Conservation (phyloP, 768 basidiomycete genomes). For the Candolleomyces eurysporus region DNA sequence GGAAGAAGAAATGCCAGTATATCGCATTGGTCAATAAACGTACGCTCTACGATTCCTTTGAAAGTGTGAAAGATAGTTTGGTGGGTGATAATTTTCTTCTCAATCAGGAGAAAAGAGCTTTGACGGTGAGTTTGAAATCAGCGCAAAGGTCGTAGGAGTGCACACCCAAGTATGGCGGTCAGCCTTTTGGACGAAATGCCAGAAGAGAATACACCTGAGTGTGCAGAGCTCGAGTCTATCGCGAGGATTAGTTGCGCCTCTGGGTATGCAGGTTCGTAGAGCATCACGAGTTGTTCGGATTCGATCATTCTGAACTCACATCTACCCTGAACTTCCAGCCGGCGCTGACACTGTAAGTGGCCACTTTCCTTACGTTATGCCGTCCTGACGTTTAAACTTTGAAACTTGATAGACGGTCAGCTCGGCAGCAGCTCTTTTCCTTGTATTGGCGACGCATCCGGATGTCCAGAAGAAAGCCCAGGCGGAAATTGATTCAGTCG, state of each 20-base stretch:
- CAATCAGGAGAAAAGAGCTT: neutral
- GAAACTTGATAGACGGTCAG: neutral
- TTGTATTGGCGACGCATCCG: slow-evolving; percentile 14
- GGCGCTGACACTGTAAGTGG: slow-evolving; percentile 4
- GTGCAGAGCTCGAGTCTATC: neutral
- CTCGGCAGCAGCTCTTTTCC: slow-evolving; percentile 6
- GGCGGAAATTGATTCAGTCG: slow-evolving; percentile 15
- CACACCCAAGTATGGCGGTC: neutral
- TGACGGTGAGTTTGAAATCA: neutral
- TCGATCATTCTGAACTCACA: neutral
- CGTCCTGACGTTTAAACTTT: neutral
- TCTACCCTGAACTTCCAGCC: neutral
- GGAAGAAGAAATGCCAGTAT: slow-evolving; percentile 17
- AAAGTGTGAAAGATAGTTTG: neutral
- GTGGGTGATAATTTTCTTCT: neutral
- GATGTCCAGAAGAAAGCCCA: slow-evolving; percentile 14
- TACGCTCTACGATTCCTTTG: neutral
- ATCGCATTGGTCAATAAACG: neutral
- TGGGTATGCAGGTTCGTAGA: neutral
- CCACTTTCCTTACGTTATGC: neutral
- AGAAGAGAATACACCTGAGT: neutral
- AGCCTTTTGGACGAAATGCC: neutral
- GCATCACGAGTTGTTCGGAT: neutral
- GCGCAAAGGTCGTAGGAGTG: neutral
- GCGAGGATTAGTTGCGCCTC: neutral